These are phyloP conservation scores for Monilinia fructicola DNA, from an alignment of 2,329 filamentous ascomycete species.

Conservation along the genomic window DNA sequence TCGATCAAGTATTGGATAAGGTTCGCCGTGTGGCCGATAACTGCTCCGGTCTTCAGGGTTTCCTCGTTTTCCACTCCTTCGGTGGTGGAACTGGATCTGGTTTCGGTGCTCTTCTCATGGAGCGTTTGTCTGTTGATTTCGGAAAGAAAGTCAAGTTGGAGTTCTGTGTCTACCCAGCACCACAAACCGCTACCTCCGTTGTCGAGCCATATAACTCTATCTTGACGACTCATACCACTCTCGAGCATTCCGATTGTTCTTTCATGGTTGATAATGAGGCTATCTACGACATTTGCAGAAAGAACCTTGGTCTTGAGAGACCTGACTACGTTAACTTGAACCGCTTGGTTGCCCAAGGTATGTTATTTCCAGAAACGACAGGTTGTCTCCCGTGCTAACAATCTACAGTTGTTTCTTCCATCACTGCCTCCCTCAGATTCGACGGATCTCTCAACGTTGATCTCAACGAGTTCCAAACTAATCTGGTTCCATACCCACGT, in stretches of 20 bases:
- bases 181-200: constrained; percentile 62
- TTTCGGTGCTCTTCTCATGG: constrained; percentile 63
- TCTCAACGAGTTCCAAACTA: constrained; percentile 68
- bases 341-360: constrained; percentile 73
- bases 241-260: constrained; percentile 67
- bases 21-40: constrained; percentile 66
- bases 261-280: constrained; percentile 70
- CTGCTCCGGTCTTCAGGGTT: constrained; percentile 64
- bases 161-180: constrained; percentile 65
- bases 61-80: constrained; percentile 68
- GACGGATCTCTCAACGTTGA: constrained; percentile 68
- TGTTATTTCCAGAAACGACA: constrained; percentile 40
- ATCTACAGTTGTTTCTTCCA: constrained; percentile 63
- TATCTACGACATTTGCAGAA: constrained; percentile 66
- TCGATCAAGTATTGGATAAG: constrained; percentile 62
- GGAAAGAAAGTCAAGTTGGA: constrained; percentile 69
- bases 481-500: constrained; percentile 65
- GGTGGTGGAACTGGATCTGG: constrained; percentile 67
- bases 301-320: constrained; percentile 63
- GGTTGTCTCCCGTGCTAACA: constrained; percentile 54
- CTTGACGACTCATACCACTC: constrained; percentile 56
- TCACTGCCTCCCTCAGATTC: constrained; percentile 64
- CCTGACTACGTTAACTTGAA: constrained; percentile 65
- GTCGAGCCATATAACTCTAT: constrained; percentile 69
- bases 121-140: constrained; percentile 63